Evolutionary conservation across 192 early-diverging fungal species (phyloP).

Genomic region (Coemansia asiatica): DNA sequence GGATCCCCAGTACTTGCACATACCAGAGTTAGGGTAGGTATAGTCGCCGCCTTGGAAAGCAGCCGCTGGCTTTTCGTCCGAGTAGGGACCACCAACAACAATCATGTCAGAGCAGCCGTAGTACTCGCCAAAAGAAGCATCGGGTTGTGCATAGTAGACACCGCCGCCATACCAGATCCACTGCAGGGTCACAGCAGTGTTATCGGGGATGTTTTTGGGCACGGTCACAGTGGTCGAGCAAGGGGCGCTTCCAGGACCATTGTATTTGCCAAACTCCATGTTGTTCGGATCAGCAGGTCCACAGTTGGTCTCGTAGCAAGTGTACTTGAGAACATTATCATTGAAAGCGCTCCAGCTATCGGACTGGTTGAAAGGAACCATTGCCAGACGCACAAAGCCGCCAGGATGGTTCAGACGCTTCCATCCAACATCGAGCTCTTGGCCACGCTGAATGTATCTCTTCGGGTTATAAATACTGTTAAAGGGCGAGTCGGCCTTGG

Average conservation of each 20-base stretch:
- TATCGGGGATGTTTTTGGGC: slow-evolving; percentile 58
- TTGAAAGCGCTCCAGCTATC: slow-evolving; percentile 62
- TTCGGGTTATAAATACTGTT: slow-evolving; percentile 58
- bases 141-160: slow-evolving; percentile 58
- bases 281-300: slow-evolving; percentile 47
- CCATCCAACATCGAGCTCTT: slow-evolving; percentile 57
- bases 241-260: slow-evolving; percentile 55
- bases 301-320: slow-evolving; percentile 63
- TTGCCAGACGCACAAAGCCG: slow-evolving; percentile 62
- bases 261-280: slow-evolving; percentile 52
- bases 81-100: slow-evolving; percentile 53
- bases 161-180: slow-evolving; percentile 68
- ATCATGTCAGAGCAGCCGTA: slow-evolving; percentile 60
- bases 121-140: slow-evolving; percentile 63
- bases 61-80: slow-evolving; percentile 25
- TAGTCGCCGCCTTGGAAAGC: slow-evolving; percentile 57
- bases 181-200: slow-evolving; percentile 58
- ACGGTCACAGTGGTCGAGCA: slow-evolving; percentile 57
- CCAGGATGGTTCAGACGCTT: slow-evolving; percentile 63
- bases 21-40: slow-evolving; percentile 56
- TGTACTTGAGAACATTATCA: slow-evolving; percentile 55
- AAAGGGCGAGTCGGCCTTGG: slow-evolving; percentile 53
- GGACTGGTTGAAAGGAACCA: slow-evolving; percentile 63
- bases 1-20: slow-evolving; percentile 67
- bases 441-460: slow-evolving; percentile 58